phyloP scores from a whole-genome alignment of 192 early-diverging fungal genomes.

The Neocallimastix lanati region DNA sequence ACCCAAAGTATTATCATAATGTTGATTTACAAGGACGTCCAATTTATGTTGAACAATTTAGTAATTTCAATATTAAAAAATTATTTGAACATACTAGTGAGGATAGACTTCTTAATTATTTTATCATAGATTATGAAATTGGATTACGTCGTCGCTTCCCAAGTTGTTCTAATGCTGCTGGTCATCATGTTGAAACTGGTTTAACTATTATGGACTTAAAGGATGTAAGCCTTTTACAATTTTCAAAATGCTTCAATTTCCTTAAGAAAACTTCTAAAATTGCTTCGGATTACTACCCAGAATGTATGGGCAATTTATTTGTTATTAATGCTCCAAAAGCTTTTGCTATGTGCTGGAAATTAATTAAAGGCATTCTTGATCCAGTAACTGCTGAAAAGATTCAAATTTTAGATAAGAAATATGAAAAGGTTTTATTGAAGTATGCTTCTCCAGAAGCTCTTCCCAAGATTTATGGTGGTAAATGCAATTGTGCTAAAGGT shows the following conservation, averaged over 20 bases:
- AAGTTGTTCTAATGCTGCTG: slow-evolving; percentile 46
- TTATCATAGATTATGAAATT: slow-evolving; percentile 59
- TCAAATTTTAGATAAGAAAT: slow-evolving; percentile 42
- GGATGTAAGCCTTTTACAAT: slow-evolving; percentile 55
- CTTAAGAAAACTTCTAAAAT: slow-evolving; percentile 57
- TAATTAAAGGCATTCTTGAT: slow-evolving; percentile 60
- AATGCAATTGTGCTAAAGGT: slow-evolving; percentile 50
- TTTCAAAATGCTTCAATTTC: slow-evolving; percentile 44
- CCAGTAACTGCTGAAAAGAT: slow-evolving; percentile 38
- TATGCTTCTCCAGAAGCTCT: slow-evolving; percentile 47
- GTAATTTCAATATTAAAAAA: slow-evolving; percentile 39
- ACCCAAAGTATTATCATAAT: slow-evolving; percentile 72
- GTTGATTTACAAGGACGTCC: slow-evolving; percentile 78
- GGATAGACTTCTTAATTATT: slow-evolving; percentile 51
- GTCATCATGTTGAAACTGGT: slow-evolving; percentile 57
- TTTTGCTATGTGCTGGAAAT: slow-evolving; percentile 61
- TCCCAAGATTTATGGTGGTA: slow-evolving; percentile 49
- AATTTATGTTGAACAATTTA: slow-evolving; percentile 79
- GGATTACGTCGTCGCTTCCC: slow-evolving; percentile 47
- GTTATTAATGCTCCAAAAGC: slow-evolving; percentile 83
- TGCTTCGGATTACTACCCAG: slow-evolving; percentile 89
- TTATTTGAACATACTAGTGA: slow-evolving; percentile 40
- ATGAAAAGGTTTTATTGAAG: slow-evolving; percentile 28
- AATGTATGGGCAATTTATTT: slow-evolving; percentile 75
- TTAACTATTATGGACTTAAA: slow-evolving; percentile 83